Evolutionary conservation across 1,284 basidiomycete genomes (phyloP).

Genomic region (Lentinula novae-zelandiae): DNA sequence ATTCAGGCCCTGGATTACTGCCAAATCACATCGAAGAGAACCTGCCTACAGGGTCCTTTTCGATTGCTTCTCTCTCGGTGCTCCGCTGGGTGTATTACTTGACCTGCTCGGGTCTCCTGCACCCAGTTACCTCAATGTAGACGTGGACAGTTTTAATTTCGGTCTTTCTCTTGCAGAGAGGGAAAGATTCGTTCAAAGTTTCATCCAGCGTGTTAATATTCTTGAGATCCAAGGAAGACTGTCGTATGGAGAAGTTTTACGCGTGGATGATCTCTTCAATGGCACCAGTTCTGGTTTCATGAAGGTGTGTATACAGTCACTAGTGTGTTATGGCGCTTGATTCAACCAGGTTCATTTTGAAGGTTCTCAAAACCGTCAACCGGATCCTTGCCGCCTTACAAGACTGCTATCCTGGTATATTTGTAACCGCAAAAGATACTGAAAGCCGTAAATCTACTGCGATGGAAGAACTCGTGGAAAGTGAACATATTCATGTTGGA

Average conservation of each 20-base stretch:
- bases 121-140: conserved; percentile 22
- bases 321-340: background rate
- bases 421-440: conserved; percentile 25
- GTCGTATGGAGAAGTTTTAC: conserved; percentile 34
- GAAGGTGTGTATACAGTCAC: conserved; percentile 24
- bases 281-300: conserved; percentile 29
- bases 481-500: conserved; percentile 28
- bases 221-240: conserved; percentile 31
- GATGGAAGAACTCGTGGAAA: conserved; percentile 27
- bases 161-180: conserved; percentile 24
- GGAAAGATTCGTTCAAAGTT: conserved; percentile 27
- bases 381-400: conserved; percentile 31
- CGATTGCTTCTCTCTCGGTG: conserved; percentile 34
- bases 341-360: background rate
- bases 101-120: conserved; percentile 35
- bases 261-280: conserved; percentile 31
- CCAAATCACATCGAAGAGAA: conserved; percentile 17
- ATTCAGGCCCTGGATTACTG: conserved; percentile 32
- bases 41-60: conserved; percentile 29
- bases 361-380: conserved; percentile 34
- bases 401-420: conserved; percentile 33
- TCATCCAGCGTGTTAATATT: conserved; percentile 31
- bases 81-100: conserved; percentile 31
- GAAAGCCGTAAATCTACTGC: conserved; percentile 20
- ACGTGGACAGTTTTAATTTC: conserved; percentile 28